Evolutionary conservation across 371 early-diverging fungal species (phyloP).

Genomic region (Mucor ambiguus): DNA sequence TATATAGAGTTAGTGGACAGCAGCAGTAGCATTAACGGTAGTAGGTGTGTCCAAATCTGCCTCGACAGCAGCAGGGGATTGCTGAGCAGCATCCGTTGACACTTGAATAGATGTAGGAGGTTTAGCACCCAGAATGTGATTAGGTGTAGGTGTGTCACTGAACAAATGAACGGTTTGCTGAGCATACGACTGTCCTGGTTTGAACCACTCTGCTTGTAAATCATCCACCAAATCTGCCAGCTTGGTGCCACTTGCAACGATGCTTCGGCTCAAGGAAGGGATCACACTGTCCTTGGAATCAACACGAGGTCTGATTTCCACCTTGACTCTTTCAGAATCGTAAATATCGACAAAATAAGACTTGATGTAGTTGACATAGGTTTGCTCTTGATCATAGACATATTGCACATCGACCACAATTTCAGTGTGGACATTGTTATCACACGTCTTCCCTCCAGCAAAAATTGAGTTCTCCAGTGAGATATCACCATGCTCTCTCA

Average conservation of each 20-base stretch:
- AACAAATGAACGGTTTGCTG: constrained; percentile 42
- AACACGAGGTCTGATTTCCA: constrained; percentile 43
- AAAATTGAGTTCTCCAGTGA: constrained; percentile 40
- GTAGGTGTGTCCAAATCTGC: background rate
- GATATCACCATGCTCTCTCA: constrained; percentile 37
- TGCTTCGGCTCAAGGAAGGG: constrained; percentile 26
- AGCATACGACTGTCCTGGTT: constrained; percentile 39
- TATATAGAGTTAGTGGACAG: background rate
- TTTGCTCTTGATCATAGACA: constrained; percentile 39
- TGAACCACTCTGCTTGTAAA: constrained; percentile 43
- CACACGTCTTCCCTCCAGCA: constrained; percentile 8
- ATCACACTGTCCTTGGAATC: constrained; percentile 45
- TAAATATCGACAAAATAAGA: constrained; percentile 46
- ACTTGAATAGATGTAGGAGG: constrained; percentile 32
- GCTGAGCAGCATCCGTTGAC: background rate
- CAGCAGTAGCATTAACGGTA: background rate
- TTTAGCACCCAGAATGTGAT: constrained; percentile 40
- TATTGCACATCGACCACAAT: constrained; percentile 45
- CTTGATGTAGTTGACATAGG: constrained; percentile 35
- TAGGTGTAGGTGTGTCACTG: constrained; percentile 37
- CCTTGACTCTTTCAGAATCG: constrained; percentile 40
- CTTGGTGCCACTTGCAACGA: constrained; percentile 30
- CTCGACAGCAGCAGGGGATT: background rate
- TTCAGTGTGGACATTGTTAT: constrained; percentile 31
- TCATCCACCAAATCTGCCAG: constrained; percentile 43